These are phyloP conservation scores for Datisca glomerata DNA, from an alignment of 306 rosid genomes.

Conservation along the genomic window DNA sequence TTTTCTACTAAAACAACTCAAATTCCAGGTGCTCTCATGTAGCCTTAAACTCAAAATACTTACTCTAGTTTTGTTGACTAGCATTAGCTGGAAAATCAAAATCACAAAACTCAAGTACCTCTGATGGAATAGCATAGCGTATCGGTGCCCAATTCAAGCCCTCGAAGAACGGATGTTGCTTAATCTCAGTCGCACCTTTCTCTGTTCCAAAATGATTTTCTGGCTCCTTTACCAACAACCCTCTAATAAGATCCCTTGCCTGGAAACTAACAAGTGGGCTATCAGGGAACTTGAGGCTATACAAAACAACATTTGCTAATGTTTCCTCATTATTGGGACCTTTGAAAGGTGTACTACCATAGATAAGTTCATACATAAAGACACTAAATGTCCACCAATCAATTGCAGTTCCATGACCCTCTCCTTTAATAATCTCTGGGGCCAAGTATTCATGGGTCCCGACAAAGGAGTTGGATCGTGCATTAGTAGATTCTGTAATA, in stretches of 20 bases:
- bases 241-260: neutral
- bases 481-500: neutral
- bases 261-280: neutral
- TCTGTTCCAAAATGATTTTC: neutral
- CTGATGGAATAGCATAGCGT: neutral
- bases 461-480: slow-evolving; percentile 1
- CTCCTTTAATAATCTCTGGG: neutral
- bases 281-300: neutral
- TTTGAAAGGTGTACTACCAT: neutral
- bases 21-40: neutral
- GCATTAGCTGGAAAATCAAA: neutral
- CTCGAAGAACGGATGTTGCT: neutral
- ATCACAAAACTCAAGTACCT: neutral
- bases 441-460: slow-evolving; percentile 1
- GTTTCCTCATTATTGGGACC: slow-evolving; percentile 1
- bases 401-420: neutral
- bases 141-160: neutral
- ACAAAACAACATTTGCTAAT: neutral
- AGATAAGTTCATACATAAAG: neutral
- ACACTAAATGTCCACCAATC: neutral
- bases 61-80: neutral
- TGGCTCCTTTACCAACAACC: neutral
- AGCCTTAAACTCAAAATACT: neutral
- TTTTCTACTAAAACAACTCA: neutral
- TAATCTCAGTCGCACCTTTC: neutral